These are phyloP conservation scores for Jamesozyma piceae DNA, from an alignment of 805 yeast genomes.

Conservation along the genomic window DNA sequence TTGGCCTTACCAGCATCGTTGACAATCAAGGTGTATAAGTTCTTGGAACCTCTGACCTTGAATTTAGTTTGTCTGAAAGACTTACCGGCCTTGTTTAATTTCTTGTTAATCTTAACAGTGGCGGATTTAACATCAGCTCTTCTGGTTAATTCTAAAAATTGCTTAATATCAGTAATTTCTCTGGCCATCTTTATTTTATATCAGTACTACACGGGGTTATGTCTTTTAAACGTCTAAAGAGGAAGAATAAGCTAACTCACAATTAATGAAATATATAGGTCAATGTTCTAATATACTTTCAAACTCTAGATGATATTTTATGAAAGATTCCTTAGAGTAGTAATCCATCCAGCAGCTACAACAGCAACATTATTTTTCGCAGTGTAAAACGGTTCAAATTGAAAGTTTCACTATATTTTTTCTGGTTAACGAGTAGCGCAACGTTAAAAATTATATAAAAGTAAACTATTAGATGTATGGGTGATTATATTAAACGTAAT, in stretches of 20 bases:
- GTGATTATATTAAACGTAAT: too few species aligned
- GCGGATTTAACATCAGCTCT: conserved; percentile 92
- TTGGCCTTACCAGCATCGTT: conserved; percentile 94
- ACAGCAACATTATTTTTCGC: too few species aligned
- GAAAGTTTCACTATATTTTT: too few species aligned
- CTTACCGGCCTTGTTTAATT: conserved; percentile 73
- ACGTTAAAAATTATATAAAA: too few species aligned
- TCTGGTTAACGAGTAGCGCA: too few species aligned
- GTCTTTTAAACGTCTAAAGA: background rate
- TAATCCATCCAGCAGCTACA: too few species aligned
- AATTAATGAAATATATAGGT: background rate
- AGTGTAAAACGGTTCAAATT: too few species aligned
- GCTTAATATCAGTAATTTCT: conserved; percentile 94
- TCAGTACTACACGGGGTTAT: conserved; percentile 1
- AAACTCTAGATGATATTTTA: background rate
- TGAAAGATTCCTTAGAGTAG: background rate
- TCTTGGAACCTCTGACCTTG: conserved; percentile 94
- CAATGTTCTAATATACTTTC: background rate
- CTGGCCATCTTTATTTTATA: conserved; percentile 28
- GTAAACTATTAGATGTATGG: too few species aligned
- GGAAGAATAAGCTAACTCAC: background rate
- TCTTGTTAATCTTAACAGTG: conserved; percentile 87
- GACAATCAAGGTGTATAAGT: conserved; percentile 91
- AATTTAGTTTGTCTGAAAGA: conserved; percentile 90
- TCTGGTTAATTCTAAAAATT: conserved; percentile 92